Percentiles rank a stretch among this genome's conserved stretches.
phyloP scores from a whole-genome alignment of 139 green algal genomes.

The Auxenochlorella protothecoides region DNA sequence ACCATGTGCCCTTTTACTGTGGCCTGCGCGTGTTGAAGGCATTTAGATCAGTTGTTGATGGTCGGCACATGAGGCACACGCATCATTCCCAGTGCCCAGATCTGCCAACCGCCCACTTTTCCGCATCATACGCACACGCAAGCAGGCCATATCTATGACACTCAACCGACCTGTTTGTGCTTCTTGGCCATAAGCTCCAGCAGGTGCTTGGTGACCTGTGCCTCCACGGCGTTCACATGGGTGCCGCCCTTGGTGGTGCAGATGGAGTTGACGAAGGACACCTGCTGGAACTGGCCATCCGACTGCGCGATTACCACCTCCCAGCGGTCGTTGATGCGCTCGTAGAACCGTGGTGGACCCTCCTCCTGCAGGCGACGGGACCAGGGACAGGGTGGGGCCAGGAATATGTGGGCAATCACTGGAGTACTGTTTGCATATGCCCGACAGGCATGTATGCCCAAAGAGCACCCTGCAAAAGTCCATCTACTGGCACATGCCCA shows the following conservation, averaged over 20 bases:
- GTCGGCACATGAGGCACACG: too few species aligned
- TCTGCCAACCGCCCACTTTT: too few species aligned
- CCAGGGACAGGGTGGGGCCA: too few species aligned
- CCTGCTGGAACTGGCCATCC: constrained; percentile 91
- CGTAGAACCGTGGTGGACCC: constrained; percentile 67
- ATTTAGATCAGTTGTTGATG: too few species aligned
- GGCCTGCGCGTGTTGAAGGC: constrained; percentile 4
- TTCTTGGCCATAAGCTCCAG: constrained; percentile 90
- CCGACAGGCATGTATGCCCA: too few species aligned
- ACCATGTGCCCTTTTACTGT: constrained; percentile 91
- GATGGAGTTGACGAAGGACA: constrained; percentile 97
- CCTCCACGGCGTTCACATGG: constrained; percentile 86
- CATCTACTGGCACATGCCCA: too few species aligned
- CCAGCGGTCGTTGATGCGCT: constrained; percentile 87
- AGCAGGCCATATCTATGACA: too few species aligned
- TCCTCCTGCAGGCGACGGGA: constrained; percentile 8
- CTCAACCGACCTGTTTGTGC: constrained; percentile 61
- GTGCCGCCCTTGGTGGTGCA: constrained; percentile 93
- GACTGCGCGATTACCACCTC: constrained; percentile 80
- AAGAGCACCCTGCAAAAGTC: too few species aligned
- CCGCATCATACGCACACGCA: too few species aligned
- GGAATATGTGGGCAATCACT: too few species aligned
- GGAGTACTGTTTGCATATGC: not conserved
- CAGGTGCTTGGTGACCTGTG: constrained; percentile 72
- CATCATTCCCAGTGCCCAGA: too few species aligned